phyloP scores from a whole-genome alignment of 306 rosid genomes.

The Casuarina glauca region DNA sequence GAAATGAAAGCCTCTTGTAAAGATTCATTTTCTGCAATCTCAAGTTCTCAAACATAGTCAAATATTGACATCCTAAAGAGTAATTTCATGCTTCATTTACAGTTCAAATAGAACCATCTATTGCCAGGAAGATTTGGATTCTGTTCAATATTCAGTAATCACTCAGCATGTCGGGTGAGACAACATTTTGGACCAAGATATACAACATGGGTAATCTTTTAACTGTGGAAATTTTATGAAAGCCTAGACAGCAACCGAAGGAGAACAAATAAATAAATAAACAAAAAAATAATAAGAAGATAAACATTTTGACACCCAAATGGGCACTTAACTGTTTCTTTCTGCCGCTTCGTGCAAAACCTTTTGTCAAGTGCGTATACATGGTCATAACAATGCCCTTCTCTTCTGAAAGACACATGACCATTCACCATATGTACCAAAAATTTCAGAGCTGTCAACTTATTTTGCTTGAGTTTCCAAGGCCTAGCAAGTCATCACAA shows the following conservation, averaged over 20 bases:
- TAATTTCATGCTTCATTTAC: too few relatives aligned
- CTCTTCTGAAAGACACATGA: slow-evolving; percentile 25
- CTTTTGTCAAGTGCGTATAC: slow-evolving; percentile 35
- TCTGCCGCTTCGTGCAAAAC: slow-evolving; percentile 54
- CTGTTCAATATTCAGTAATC: too few relatives aligned
- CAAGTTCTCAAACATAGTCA: too few relatives aligned
- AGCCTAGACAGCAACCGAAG: slow-evolving; percentile 3
- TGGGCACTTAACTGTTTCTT: slow-evolving; percentile 32
- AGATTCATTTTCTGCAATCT: too few relatives aligned
- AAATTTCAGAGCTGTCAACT: slow-evolving; percentile 36
- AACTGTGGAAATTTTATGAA: neutral
- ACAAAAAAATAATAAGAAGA: slow-evolving; percentile 27
- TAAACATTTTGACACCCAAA: slow-evolving; percentile 37
- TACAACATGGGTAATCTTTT: neutral
- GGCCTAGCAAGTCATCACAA: slow-evolving; percentile 51
- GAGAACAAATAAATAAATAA: slow-evolving; percentile 16
- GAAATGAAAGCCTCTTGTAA: too few relatives aligned
- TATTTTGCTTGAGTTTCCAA: slow-evolving; percentile 38
- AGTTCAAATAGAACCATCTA: too few relatives aligned
- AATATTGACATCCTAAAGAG: too few relatives aligned
- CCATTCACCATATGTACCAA: slow-evolving; percentile 26
- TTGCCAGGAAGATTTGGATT: too few relatives aligned
- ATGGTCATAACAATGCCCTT: slow-evolving; percentile 12
- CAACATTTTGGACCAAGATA: neutral
- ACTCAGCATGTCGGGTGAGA: neutral